Conservation (phyloP, 768 basidiomycete species). For the Amanita molliuscula region DNA sequence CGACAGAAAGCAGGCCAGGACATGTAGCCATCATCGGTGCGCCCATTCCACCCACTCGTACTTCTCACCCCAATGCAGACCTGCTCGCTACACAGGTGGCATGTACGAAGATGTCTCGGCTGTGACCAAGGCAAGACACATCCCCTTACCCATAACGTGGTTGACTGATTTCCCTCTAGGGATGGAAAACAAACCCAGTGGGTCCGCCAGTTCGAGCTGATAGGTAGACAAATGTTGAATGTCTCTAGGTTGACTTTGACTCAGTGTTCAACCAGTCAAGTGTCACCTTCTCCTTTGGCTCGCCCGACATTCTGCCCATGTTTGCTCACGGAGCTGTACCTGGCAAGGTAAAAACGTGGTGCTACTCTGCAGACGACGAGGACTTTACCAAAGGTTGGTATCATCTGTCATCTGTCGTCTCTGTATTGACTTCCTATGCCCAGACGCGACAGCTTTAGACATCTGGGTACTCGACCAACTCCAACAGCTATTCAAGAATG, state of each 20-base stretch:
- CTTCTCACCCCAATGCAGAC: neutral
- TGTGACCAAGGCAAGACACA: conserved; percentile 58
- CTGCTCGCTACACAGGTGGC: conserved; percentile 33
- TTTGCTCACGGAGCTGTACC: conserved; percentile 66
- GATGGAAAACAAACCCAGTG: conserved; percentile 83
- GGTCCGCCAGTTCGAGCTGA: conserved; percentile 8
- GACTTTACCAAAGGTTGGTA: conserved; percentile 74
- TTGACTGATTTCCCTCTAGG: conserved; percentile 28
- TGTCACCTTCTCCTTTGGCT: conserved; percentile 74
- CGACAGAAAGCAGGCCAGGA: conserved; percentile 82
- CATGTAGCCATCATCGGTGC: conserved; percentile 82
- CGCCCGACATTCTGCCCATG: conserved; percentile 85
- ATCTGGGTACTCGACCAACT: conserved; percentile 72
- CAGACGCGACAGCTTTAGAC: conserved; percentile 72
- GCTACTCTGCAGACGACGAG: conserved; percentile 67
- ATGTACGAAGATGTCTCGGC: conserved; percentile 91
- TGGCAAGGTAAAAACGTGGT: conserved; percentile 65
- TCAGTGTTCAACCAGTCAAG: conserved; percentile 80
- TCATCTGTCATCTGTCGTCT: neutral
- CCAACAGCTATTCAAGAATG: conserved; percentile 48
- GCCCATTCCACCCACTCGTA: conserved; percentile 3
- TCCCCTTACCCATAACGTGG: neutral
- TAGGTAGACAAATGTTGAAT: conserved; percentile 14
- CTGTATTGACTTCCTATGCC: neutral
- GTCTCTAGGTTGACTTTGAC: conserved; percentile 60